These are phyloP conservation scores for Trichoderma polysporum DNA, from an alignment of 2,329 filamentous ascomycete genomes.

Conservation along the genomic window DNA sequence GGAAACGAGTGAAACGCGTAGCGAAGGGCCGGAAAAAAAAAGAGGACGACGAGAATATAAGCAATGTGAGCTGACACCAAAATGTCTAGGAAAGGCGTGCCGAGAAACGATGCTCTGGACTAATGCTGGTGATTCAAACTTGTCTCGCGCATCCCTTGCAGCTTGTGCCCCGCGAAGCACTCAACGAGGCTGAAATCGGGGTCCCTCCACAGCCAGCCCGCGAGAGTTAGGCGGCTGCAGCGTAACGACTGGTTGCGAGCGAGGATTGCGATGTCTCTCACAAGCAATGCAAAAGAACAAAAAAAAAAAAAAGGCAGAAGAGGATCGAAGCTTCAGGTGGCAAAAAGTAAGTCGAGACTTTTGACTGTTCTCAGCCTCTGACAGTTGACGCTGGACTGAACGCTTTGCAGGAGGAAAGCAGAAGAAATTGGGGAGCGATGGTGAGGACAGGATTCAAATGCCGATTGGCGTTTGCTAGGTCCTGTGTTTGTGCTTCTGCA, in stretches of 20 bases:
- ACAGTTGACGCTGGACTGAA: not conserved
- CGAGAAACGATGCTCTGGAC: not conserved
- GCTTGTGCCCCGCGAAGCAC: slow-evolving; percentile 14
- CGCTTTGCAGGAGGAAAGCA: not conserved
- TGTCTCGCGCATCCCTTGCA: slow-evolving; percentile 18
- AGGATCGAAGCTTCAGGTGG: not conserved
- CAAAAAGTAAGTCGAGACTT: not conserved
- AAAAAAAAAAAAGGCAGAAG: not conserved
- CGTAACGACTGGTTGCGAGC: not conserved
- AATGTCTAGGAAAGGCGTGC: slow-evolving; percentile 6
- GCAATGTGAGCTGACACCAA: not conserved
- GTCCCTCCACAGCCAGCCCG: slow-evolving; percentile 7
- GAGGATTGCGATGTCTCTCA: slow-evolving; percentile 2
- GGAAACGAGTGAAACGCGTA: not conserved
- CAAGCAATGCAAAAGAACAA: not conserved
- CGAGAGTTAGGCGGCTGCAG: slow-evolving; percentile 3
- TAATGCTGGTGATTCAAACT: slow-evolving; percentile 7
- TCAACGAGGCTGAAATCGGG: slow-evolving; percentile 18
- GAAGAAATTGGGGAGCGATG: not conserved
- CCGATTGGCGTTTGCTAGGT: not conserved
- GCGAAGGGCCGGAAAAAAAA: not conserved
- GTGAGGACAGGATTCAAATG: slow-evolving; percentile 7
- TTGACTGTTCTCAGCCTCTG: not conserved
- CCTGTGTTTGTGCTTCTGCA: not conserved
- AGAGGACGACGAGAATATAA: not conserved